Base-by-base conservation (phyloP, 2,329 filamentous ascomycete species). In the Claviceps maximensis region DNA sequence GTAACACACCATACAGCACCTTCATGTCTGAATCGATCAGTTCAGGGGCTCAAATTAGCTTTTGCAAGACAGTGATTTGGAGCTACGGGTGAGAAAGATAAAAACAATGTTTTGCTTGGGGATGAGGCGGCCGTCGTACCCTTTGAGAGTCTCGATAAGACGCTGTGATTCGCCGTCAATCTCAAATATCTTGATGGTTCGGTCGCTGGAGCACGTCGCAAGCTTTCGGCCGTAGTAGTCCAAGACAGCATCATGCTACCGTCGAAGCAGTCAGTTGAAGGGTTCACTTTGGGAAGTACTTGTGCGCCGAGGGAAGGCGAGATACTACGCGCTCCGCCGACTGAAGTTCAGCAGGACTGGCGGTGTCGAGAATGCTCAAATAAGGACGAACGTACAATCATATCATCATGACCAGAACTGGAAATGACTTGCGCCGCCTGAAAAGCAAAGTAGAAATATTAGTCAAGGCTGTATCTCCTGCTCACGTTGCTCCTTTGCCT, bases 181-280 rank as follows among this genome's bases (percentile, higher is more conserved):
- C 72, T 98, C 93, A 67, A 96, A 98, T 67, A 98, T 97, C 76
- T 97, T 97, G 76, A 98, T 95, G 48, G 91, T 97, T 68, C 93
- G 90, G 73, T 98, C 93, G 60, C 91, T 96, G 38, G 90, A 96
- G 72, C 93, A 97, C 60, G 93, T 98, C 58, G 93, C 93, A 62
- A 98, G 82, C 66, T 91, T 86, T 61, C 93, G 84, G 65, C 93
- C 93, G 71, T 97, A 98, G 77, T 97, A 98, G 71, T 98, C 93
- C 66, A 98, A 84, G 59, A 95, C 91, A 59, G 93, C 93, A 80
- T 98, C 93, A 71, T 98, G 93, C 91, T 89, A 52, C 51, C 36
- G 52, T 49, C 55, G 60, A 60, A 53, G 60, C 58, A 47, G 38
- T 44, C 57, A 41, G 50, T 50, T 21, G 15, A 29, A 29, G n/a